Base-by-base conservation (phyloP, 768 basidiomycete genomes). In the Chalciporus pseudorubinellus region DNA sequence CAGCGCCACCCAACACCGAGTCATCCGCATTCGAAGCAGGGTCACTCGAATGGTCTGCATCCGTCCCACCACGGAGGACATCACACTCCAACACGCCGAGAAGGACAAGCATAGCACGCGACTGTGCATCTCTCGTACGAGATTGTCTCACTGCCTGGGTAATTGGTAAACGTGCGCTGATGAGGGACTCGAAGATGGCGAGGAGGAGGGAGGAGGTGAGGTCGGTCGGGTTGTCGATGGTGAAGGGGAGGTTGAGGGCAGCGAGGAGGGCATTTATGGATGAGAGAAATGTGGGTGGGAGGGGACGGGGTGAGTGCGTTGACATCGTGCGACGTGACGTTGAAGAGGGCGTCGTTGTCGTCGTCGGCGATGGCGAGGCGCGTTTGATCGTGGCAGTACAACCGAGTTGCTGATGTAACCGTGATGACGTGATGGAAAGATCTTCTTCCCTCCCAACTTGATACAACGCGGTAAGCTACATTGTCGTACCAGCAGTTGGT, bases 161-260 rank as follows among this genome's bases (percentile, higher is more conserved):
- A 13, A 82, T 71, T 3, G 82, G 80, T 9, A 90, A 78, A 21
- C 82, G 79, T 6, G 70, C 62, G 19, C 69, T 63, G 33, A 88
- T 71, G 39, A 89, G 68, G 1, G 77, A 80, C 55, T 89, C 87
- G 14, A 90, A 74, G 55, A 89, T 77, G 36, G 80, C 83, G 29
- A 91, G 76, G 20, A 91, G 76, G 8, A 91, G 75, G 1, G 83
- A 81, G 0, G 89, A 88, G 0, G 85, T 87, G 10, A 92, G 77
- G 59, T 91, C 85, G 11, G 70, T 64, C 13, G 81, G 81, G 31
- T 79, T 74, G 33, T 74, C 62, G 13, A 86, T 62, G 20, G 59
- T 58, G 41, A 82, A 70, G 3, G 80, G 79, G 18, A 84, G 65
- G 18, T 66, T 56, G 39, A 84, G 66, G 0, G 70, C 60, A 1